Conservation (phyloP, 495 filamentous ascomycete genomes). For the Daldinia vernicosa region DNA sequence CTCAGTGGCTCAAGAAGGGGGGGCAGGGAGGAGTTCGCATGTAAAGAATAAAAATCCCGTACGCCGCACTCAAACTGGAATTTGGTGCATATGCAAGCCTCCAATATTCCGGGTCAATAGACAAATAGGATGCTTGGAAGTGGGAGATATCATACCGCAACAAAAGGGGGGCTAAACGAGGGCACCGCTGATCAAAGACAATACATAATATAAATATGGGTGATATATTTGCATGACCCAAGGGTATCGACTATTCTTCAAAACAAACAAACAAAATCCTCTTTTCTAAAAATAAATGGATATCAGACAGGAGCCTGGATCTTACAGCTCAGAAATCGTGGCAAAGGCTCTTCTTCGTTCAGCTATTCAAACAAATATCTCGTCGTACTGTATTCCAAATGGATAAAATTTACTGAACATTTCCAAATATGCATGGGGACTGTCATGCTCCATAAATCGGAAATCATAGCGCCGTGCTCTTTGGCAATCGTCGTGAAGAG, state of each 20-base stretch:
- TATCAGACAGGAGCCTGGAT: slow-evolving; percentile 33
- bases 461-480: slow-evolving; percentile 33
- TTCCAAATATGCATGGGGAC: slow-evolving; percentile 39
- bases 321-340: slow-evolving; percentile 36
- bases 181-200: slow-evolving; percentile 3
- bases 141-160: slow-evolving; percentile 35
- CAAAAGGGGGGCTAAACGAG: slow-evolving; percentile 1
- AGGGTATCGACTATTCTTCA: slow-evolving; percentile 33
- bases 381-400: slow-evolving; percentile 39
- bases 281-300: slow-evolving; percentile 27
- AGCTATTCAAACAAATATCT: slow-evolving; percentile 27
- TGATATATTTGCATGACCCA: slow-evolving; percentile 36
- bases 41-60: too few species aligned
- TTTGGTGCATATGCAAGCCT: slow-evolving; percentile 36
- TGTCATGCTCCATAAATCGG: slow-evolving; percentile 40
- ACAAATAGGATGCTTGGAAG: slow-evolving; percentile 24
- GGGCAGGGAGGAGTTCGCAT: too few species aligned
- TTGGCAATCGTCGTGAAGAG: slow-evolving; percentile 38
- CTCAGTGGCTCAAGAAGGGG: background rate
- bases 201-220: slow-evolving; percentile 26
- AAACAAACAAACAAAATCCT: slow-evolving; percentile 25
- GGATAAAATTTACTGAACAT: slow-evolving; percentile 31
- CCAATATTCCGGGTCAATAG: slow-evolving; percentile 32
- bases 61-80: slow-evolving; percentile 10
- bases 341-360: slow-evolving; percentile 28